Evolutionary conservation across 2,329 filamentous ascomycete genomes (phyloP), one percentile per base, ranked within the genome.

Genomic region (Fusarium gaditjirri): DNA sequence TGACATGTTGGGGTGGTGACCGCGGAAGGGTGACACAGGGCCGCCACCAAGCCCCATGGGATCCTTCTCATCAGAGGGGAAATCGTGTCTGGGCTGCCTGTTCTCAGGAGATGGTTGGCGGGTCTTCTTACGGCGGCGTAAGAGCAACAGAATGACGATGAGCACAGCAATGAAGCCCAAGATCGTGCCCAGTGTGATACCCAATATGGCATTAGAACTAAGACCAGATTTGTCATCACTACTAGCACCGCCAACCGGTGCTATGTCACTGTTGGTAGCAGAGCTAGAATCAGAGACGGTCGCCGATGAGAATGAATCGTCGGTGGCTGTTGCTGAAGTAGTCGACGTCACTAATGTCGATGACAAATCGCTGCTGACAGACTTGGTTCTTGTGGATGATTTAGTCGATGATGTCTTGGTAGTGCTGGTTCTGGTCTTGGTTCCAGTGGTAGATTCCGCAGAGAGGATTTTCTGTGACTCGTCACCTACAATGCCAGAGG

Each of bases 111-210:
- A 63, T 21, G 55, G 50, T 35, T 74, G 68, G 13, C 52, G 85
- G 21, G 81, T 82, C 65, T 88, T 86, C 42, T 88, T 90, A 74
- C 88, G 78, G 25, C 79, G 79, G 46, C 80, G 76, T 16, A 83
- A 59, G 13, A 92, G 85, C 55, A 96, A 84, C 25, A 98, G 86
- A n/a, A 94, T 79, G 3, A 93, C 80, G 31, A 93, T 86, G n/a
- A 97, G 84, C 11, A 97, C 78, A 2, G 90, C 82, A 25, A 92
- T 90, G 57, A 94, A 84, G 23, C 93, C 94, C 57, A 93, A 88
- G 27, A 97, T 90, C n/a, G 91, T 90, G 17, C 95, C 94, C 2
- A 98, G 86, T 0, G 93, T 93, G 55, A 93, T 93, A 38, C 93
- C 95, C 3, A 98, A 86, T 33, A 97, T 92, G 12, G 90, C 73